A percentile compares a stretch with the other conserved stretches of the same genome.
Conservation (phyloP, 495 filamentous ascomycete species). For the Entonaema liquescens region DNA sequence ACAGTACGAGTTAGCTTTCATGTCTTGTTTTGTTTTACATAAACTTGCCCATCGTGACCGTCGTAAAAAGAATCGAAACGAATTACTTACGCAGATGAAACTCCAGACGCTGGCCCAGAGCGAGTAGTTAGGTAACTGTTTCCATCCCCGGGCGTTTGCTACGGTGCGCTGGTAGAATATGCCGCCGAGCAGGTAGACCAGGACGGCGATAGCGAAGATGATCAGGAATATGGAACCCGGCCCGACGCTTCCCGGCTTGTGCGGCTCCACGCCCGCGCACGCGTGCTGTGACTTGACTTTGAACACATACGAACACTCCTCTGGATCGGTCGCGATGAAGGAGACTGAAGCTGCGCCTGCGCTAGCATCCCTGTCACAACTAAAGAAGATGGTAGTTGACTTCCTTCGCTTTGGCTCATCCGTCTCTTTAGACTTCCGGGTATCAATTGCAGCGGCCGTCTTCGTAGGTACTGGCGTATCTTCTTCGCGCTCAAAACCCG, state of each 20-base stretch:
- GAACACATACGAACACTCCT: conserved; percentile 97
- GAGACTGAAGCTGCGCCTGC: conserved; percentile 67
- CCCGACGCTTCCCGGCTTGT: conserved; percentile 72
- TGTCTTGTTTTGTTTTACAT: background rate
- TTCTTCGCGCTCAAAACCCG: conserved; percentile 53
- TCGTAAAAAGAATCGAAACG: background rate
- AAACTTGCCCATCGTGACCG: background rate
- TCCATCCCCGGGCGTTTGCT: conserved; percentile 93
- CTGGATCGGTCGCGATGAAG: conserved; percentile 83
- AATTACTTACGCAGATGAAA: conserved; percentile 77
- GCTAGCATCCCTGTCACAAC: conserved; percentile 82
- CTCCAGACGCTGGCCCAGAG: conserved; percentile 89
- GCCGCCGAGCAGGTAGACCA: conserved; percentile 91
- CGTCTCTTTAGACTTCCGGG: conserved; percentile 47
- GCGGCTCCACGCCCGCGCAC: conserved; percentile 71
- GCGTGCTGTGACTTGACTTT: conserved; percentile 88
- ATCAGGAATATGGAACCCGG: conserved; percentile 92
- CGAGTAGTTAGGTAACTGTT: conserved; percentile 92
- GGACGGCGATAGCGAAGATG: conserved; percentile 82
- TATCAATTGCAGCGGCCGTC: conserved; percentile 11
- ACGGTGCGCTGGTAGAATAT: conserved; percentile 96
- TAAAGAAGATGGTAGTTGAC: conserved; percentile 89
- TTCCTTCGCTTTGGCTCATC: conserved; percentile 68
- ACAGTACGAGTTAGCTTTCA: conserved; percentile 20
- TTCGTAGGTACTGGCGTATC: conserved; percentile 42